These are phyloP conservation scores for Tephrocybe rancida DNA, from an alignment of 768 basidiomycete species.

Conservation along the genomic window DNA sequence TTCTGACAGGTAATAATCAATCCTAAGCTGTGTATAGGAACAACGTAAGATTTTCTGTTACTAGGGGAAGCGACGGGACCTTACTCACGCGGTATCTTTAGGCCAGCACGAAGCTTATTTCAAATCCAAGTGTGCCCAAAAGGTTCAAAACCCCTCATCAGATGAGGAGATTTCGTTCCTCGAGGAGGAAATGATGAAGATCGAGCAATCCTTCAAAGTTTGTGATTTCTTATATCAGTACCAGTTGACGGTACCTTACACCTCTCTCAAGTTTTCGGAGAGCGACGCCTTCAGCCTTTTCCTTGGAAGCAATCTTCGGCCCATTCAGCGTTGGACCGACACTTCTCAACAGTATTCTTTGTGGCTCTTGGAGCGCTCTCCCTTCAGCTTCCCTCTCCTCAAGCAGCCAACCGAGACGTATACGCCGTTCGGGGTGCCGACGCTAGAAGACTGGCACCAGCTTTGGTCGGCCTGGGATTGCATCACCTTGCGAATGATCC, in stretches of 20 bases:
- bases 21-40: constrained; percentile 3
- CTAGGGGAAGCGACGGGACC: constrained; percentile 1
- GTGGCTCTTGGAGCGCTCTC: constrained; percentile 89
- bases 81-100: constrained; percentile 27
- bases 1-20: background rate
- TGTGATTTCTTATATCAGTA: constrained; percentile 4
- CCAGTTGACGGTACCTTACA: background rate
- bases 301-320: constrained; percentile 72
- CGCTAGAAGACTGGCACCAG: constrained; percentile 74
- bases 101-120: constrained; percentile 88
- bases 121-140: constrained; percentile 64
- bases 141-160: constrained; percentile 50
- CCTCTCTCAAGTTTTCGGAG: constrained; percentile 69
- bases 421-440: constrained; percentile 70
- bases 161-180: constrained; percentile 53
- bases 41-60: constrained; percentile 18
- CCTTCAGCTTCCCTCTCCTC: constrained; percentile 74
- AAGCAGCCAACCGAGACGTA: constrained; percentile 37
- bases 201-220: constrained; percentile 91
- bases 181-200: constrained; percentile 75
- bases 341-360: constrained; percentile 71
- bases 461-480: constrained; percentile 92
- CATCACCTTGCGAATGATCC: constrained; percentile 84
- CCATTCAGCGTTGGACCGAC: constrained; percentile 87
- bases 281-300: constrained; percentile 73